Evolutionary conservation across 768 basidiomycete species (phyloP), one percentile per base, ranked within the genome.

Genomic region (Cyclocybe aegerita): DNA sequence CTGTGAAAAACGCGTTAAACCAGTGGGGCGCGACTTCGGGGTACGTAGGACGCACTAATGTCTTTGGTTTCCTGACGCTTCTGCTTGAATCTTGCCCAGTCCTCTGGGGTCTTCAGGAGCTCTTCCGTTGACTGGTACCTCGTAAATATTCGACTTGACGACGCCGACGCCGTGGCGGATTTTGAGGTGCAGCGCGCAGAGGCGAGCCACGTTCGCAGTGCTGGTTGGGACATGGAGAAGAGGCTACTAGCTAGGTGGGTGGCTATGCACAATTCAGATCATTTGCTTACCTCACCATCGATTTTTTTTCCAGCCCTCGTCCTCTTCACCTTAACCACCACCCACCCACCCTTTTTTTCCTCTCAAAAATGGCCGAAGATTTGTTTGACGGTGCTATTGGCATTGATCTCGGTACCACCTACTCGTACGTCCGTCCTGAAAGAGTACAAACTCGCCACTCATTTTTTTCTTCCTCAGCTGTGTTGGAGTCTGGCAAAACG

Each of bases 401-500:
- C 72, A 95, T 95, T 70, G 94, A 94, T 81, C 86, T 91, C 62
- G 94, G 95, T 63, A 97, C 95, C 56, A 98, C 95, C 60, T 98
- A 98, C 85, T 92, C 91, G 89, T 92, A 67, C 60, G 86, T 70
- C 11, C 32, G 49, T 30, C 23, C 23, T 3, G 5, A 23, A 23
- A 23, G 23, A 23, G 23, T 23, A 2, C 1, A 39, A 31, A 36
- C 44, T 36, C 43, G 49, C 34, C 31, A 43, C 14, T 38, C 12
- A 16, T 49, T 49, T 63, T 62, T 61, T 48, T 57, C 61, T 46
- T 63, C 34, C 61, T 42, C 52, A 96, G 93, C 42, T 98, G 95
- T 71, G 96, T 98, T 62, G 96, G 93, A 78, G 94, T 98, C 66
- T 98, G 95, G 95, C 93, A 96, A 82, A 94, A 97, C 73, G 96